Base-by-base conservation (phyloP, 257 asterid species). In the Schizonepeta tenuifolia region DNA sequence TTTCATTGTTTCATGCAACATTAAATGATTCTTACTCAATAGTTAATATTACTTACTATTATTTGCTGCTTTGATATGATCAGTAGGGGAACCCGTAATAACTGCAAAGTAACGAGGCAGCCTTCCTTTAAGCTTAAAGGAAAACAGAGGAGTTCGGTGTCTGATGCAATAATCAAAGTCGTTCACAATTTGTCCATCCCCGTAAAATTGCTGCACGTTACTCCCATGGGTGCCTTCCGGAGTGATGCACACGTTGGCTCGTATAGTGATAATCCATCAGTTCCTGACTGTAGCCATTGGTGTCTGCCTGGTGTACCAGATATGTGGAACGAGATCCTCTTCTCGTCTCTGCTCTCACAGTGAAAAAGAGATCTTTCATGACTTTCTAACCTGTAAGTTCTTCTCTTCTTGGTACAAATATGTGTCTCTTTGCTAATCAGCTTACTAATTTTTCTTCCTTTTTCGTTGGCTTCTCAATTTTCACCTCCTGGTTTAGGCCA, bases 241-340 rank as follows among this genome's bases (percentile, higher is more conserved):
- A 89, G 96, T 38, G 97, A 91, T 74, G 97, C 86, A 10, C 97
- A 91, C 55, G 89, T 89, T n/a, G 96, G 96, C 28, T 35, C 86
- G 17, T 89, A 91, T 89, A 91, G 90, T n/a, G 90, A 87, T 71
- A 86, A 82, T 73, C 96, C 96, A 21, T 78, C 82, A 1, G 92
- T 91, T 40, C 98, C 91, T 1, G 98, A 91, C 73, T 94, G 97
- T 67, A 94, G 97, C 82, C 98, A 94, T 73, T 94, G 97, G 93
- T 94, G 97, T 78, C 82, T 94, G 76, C 98, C 97, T 40, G 96
- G 98, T 38, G 93, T 93, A 9, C 97, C 97, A 0, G 97, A 93
- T 74, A 78, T 69, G 71, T 93, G 97, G 98, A 93, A 89, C 47
- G 96, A 93, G 81, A 65, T 91, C 49, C 88, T 91, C 77, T 86